Percentiles rank a stretch among this genome's conserved stretches.
Evolutionary conservation across 768 basidiomycete species (phyloP).

Genomic region (Mycena polygramma): DNA sequence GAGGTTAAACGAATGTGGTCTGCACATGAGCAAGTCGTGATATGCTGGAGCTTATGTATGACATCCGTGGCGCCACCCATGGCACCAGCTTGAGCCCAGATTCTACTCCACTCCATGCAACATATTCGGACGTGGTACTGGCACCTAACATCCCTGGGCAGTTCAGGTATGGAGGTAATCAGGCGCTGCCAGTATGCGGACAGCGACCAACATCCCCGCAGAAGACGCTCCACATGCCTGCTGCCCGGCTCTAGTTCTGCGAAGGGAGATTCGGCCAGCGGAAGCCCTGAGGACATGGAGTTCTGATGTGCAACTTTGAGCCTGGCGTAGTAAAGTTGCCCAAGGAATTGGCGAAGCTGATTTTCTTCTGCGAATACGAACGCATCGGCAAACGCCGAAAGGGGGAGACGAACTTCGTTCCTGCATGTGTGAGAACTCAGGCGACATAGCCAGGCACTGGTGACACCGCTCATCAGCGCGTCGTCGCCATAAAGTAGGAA

Average conservation of each 20-base stretch:
- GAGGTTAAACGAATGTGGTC: too few species aligned
- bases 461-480: neutral
- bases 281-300: neutral
- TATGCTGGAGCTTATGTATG: neutral
- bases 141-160: conserved; percentile 3
- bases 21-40: too few species aligned
- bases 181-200: conserved; percentile 8
- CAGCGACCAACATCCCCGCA: conserved; percentile 12
- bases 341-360: conserved; percentile 13
- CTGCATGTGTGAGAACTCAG: neutral
- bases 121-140: neutral
- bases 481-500: neutral
- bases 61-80: neutral
- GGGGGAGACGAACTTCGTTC: neutral
- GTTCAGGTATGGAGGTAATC: neutral
- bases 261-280: conserved; percentile 3
- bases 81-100: neutral
- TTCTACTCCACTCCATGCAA: neutral
- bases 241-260: conserved; percentile 1
- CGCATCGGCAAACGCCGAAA: conserved; percentile 9
- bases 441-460: neutral
- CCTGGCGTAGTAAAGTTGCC: conserved; percentile 9
- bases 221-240: conserved; percentile 5
- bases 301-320: neutral
- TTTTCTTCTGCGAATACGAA: conserved; percentile 12